These are phyloP conservation scores for Brettanomyces custersianus DNA, from an alignment of 805 yeast genomes.

Conservation along the genomic window DNA sequence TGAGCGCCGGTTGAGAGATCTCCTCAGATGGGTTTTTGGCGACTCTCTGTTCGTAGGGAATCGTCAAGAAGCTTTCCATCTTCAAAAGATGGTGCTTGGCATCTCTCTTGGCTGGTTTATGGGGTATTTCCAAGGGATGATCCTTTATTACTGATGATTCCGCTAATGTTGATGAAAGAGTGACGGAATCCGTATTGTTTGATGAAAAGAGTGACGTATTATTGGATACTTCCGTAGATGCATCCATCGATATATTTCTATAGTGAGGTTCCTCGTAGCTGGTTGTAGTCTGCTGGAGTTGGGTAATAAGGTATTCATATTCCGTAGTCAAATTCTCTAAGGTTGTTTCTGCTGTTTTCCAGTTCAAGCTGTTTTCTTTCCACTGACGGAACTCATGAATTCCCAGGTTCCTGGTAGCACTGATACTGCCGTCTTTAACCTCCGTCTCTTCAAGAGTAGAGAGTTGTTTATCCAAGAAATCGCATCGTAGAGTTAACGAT, in stretches of 20 bases:
- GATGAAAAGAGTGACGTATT: conserved; percentile 6
- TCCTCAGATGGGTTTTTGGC: background rate
- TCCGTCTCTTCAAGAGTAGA: conserved; percentile 17
- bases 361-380: conserved; percentile 29
- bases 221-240: background rate
- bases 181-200: conserved; percentile 1
- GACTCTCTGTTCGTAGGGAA: conserved; percentile 3
- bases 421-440: conserved; percentile 4
- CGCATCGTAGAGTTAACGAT: conserved; percentile 24
- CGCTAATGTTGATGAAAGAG: background rate
- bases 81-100: conserved; percentile 17
- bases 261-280: background rate
- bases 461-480: conserved; percentile 26
- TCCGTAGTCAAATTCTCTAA: conserved; percentile 34
- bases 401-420: conserved; percentile 16
- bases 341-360: conserved; percentile 38
- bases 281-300: conserved; percentile 11
- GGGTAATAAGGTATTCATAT: conserved; percentile 26
- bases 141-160: background rate
- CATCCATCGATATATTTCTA: background rate
- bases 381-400: conserved; percentile 13
- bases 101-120: background rate
- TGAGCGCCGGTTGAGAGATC: background rate
- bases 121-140: background rate
- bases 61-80: conserved; percentile 20